Percentiles rank a stretch among this genome's conserved stretches.
Evolutionary conservation across 352 stramenopile species (phyloP).

Genomic region (Saprolegnia diclina): DNA sequence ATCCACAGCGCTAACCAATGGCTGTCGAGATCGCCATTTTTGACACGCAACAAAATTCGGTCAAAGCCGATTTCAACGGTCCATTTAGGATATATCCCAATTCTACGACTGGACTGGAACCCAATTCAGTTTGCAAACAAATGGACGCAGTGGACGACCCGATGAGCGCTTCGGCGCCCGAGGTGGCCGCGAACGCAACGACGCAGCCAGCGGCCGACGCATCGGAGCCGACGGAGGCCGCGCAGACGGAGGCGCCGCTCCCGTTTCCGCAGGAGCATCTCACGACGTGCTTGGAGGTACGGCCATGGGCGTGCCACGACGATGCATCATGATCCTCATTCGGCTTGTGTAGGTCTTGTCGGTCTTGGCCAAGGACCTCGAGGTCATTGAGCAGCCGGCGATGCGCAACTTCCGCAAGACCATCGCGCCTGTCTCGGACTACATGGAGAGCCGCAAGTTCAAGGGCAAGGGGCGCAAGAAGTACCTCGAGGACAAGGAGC

Average conservation of each 20-base stretch:
- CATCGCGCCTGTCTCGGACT: constrained; percentile 66
- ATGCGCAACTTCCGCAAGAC: constrained; percentile 76
- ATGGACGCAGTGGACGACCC: constrained; percentile 3
- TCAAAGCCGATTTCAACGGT: not conserved
- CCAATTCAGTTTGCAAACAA: not conserved
- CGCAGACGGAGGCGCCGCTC: constrained; percentile 35
- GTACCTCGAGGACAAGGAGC: constrained; percentile 83
- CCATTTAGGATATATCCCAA: not conserved
- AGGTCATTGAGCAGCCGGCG: constrained; percentile 60
- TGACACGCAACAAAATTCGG: not conserved
- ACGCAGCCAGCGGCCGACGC: not conserved
- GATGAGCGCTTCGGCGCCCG: not conserved
- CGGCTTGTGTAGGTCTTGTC: constrained; percentile 43
- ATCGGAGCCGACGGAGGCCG: not conserved
- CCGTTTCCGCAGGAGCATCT: constrained; percentile 72
- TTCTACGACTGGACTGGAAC: not conserved
- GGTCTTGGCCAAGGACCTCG: constrained; percentile 41
- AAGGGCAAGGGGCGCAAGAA: constrained; percentile 78
- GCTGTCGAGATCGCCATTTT: not conserved
- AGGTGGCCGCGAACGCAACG: not conserved
- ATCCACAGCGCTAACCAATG: not conserved
- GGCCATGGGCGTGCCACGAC: constrained; percentile 15
- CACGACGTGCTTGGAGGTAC: constrained; percentile 46
- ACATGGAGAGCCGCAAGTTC: constrained; percentile 81
- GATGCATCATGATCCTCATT: not conserved